Evolutionary conservation across 495 filamentous ascomycete genomes (phyloP).

Genomic region (Aspergillus wentii): DNA sequence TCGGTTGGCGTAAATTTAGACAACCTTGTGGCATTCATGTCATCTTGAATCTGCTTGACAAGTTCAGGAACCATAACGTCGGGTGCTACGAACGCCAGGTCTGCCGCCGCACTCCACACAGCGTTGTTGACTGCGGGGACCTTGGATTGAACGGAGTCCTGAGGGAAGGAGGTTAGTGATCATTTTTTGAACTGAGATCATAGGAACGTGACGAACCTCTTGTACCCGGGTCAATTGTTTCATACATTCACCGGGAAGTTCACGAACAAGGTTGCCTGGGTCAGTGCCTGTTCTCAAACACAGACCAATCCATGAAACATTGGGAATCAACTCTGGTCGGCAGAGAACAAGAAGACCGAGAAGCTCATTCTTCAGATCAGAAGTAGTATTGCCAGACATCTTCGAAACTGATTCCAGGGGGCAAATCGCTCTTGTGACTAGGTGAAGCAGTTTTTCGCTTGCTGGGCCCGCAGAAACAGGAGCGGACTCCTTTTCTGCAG

Average conservation of each 20-base stretch:
- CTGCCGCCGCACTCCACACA: conserved; percentile 75
- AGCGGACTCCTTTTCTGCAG: conserved; percentile 71
- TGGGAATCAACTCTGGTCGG: conserved; percentile 70
- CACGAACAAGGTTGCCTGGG: conserved; percentile 68
- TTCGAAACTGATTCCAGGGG: conserved; percentile 37
- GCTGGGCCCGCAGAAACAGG: conserved; percentile 64
- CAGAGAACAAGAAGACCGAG: conserved; percentile 73
- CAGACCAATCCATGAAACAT: conserved; percentile 78
- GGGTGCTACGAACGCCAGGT: conserved; percentile 90
- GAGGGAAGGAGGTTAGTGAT: conserved; percentile 1
- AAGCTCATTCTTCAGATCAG: conserved; percentile 56
- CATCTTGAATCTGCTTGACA: conserved; percentile 63
- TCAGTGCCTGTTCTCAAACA: conserved; percentile 76
- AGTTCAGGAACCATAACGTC: conserved; percentile 72
- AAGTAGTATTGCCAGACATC: conserved; percentile 28
- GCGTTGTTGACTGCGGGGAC: conserved; percentile 54
- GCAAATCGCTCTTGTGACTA: conserved; percentile 69
- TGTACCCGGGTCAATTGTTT: conserved; percentile 35
- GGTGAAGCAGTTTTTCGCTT: conserved; percentile 43
- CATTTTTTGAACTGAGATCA: neutral
- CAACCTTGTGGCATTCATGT: conserved; percentile 63
- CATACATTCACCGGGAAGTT: conserved; percentile 44
- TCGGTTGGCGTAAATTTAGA: conserved; percentile 73
- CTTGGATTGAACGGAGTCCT: conserved; percentile 36
- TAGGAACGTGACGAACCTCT: conserved; percentile 8